Evolutionary conservation across 495 filamentous ascomycete genomes (phyloP), one percentile per base, ranked within the genome.

Genomic region (Neurospora sp.): DNA sequence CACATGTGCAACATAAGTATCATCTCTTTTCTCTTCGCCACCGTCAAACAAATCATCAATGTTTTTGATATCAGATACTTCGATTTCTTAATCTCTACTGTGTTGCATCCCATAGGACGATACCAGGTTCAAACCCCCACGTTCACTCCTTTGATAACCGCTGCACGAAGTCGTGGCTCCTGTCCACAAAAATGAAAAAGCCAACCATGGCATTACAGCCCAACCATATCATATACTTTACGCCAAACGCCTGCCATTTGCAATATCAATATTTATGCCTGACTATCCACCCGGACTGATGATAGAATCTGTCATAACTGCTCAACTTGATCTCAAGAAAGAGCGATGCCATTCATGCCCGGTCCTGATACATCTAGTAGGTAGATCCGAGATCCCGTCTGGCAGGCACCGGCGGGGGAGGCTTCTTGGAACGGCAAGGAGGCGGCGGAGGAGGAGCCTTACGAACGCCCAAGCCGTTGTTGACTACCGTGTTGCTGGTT

Each of bases 401-500:
- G 1, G 82, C 78, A 3, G 85, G 85, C 31, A 87, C 77, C 16
- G 92, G 93, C 69, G 92, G 92, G 10, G 91, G 84, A 46, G 92
- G 88, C 83, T 92, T 96, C 88, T 92, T 94, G 14, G 89, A 83
- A 75, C 92, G 85, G 73, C 90, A 91, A n/a, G 93, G 93, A 14
- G 93, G 93, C 31, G 93, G 93, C 42, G 93, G 93, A 8, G 93
- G 93, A 42, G 93, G 91, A 10, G 87, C 89, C 81, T 93, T 94
- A 83, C 92, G 92, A 35, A 78, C 70, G 23, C 81, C 76, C 4
- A 74, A 73, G 8, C 74, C 82, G 73, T 85, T 59, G 39, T 82
- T 85, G 38, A 84, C 84, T 73, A 85, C 81, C 76, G 87, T 86
- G 72, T 88, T 85, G 72, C 84, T 88, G 44, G 87, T 72, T 48